A percentile compares a stretch with the other conserved stretches of the same genome.
Conservation (phyloP, 805 yeast genomes). For the Schizosaccharomyces cryophilus region DNA sequence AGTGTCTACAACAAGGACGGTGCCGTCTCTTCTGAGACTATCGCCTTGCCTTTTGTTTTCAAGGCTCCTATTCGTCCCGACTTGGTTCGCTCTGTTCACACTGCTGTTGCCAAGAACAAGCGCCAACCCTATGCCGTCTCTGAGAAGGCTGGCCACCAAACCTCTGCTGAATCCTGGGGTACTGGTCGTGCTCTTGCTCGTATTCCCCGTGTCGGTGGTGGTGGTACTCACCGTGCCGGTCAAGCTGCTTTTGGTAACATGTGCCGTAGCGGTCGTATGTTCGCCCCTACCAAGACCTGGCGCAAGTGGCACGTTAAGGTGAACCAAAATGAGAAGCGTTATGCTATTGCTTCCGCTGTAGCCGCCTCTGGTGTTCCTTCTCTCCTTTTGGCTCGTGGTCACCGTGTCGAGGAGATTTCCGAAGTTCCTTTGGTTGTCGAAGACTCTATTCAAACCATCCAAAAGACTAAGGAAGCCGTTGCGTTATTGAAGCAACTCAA, state of each 20-base stretch:
- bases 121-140: constrained; percentile 99
- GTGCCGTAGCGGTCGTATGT: constrained; percentile 99
- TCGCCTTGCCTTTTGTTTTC: constrained; percentile 96
- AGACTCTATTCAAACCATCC: constrained; percentile 71
- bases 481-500: constrained; percentile 95
- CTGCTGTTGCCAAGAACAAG: constrained; percentile 98
- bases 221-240: constrained; percentile 99
- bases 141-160: constrained; percentile 98
- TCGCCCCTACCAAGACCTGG: constrained; percentile 99
- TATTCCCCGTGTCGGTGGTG: constrained; percentile 99
- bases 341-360: constrained; percentile 98
- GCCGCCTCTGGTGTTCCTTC: constrained; percentile 98
- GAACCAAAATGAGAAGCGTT: constrained; percentile 99
- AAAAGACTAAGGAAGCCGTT: constrained; percentile 96
- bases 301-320: constrained; percentile 99
- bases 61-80: constrained; percentile 99
- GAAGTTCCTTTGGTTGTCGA: constrained; percentile 96
- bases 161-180: constrained; percentile 99
- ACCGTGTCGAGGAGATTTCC: constrained; percentile 93
- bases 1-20: constrained; percentile 78
- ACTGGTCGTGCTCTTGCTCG: constrained; percentile 99
- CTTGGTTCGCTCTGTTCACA: constrained; percentile 95
- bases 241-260: constrained; percentile 99
- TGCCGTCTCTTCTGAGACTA: constrained; percentile 49
- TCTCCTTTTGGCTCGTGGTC: constrained; percentile 97